These are phyloP conservation scores for Rhynchospora pubera DNA, from an alignment of 176 grass and related monocot species.

Conservation along the genomic window DNA sequence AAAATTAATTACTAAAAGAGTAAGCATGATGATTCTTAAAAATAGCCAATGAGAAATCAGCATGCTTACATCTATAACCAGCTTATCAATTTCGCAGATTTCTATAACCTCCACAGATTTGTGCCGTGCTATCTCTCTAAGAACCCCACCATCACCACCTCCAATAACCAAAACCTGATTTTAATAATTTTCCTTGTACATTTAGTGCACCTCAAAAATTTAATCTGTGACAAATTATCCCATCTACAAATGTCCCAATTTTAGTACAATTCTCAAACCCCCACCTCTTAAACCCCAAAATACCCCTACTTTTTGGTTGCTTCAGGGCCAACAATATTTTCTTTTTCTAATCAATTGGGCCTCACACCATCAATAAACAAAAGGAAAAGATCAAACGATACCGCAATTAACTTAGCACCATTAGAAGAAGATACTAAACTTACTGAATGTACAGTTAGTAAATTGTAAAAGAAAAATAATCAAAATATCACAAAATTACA, in stretches of 20 bases:
- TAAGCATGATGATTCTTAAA: not conserved
- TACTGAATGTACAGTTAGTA: not conserved
- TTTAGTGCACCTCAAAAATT: not conserved
- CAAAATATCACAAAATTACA: constrained; percentile 32
- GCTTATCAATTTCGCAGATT: constrained; percentile 98
- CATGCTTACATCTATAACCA: constrained; percentile 84
- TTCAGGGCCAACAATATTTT: not conserved
- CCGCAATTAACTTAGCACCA: not conserved
- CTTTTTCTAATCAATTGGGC: constrained; percentile 5
- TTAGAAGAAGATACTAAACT: not conserved
- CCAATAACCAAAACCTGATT: constrained; percentile 93
- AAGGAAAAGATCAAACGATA: not conserved
- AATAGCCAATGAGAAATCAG: not conserved
- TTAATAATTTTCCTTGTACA: not conserved
- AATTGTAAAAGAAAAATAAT: not conserved
- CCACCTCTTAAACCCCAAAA: not conserved
- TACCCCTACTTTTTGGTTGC: not conserved
- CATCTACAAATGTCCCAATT: not conserved
- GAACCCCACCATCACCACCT: constrained; percentile 95
- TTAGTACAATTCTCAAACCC: not conserved
- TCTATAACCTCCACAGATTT: constrained; percentile 83
- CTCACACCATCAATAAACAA: not conserved
- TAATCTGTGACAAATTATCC: not conserved
- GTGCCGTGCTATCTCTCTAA: constrained; percentile 87
- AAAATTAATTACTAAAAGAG: not conserved